Evolutionary conservation across 1,284 basidiomycete species (phyloP).

Genomic region (Apiotrichum veenhuisii): DNA sequence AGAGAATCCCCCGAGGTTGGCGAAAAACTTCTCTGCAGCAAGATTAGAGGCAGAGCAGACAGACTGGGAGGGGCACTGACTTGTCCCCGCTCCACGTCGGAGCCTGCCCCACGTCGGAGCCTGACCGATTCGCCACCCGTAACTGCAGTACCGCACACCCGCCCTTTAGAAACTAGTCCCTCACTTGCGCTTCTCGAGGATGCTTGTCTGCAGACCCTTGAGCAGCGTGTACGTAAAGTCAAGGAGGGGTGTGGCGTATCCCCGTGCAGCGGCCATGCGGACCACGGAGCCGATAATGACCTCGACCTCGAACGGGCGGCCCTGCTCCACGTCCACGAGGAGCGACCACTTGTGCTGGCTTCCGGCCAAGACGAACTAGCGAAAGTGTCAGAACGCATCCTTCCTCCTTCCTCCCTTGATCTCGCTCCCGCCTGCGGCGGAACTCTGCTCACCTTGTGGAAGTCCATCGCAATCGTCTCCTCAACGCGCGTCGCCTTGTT

Average conservation of each 20-base stretch:
- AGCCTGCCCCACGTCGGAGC: too few relatives aligned
- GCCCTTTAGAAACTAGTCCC: neutral
- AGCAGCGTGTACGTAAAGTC: constrained; percentile 39
- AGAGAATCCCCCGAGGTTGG: too few relatives aligned
- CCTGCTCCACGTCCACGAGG: constrained; percentile 42
- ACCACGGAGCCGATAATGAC: constrained; percentile 43
- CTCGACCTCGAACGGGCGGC: constrained; percentile 48
- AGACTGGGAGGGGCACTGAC: too few relatives aligned
- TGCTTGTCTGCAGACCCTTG: constrained; percentile 34
- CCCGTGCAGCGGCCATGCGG: constrained; percentile 30
- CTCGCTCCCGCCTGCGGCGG: neutral
- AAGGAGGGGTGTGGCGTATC: constrained; percentile 28
- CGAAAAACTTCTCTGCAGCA: too few relatives aligned
- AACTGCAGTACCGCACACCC: neutral
- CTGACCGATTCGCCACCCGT: neutral
- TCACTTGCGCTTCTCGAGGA: constrained; percentile 3
- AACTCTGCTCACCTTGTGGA: constrained; percentile 13
- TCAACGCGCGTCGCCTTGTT: constrained; percentile 21
- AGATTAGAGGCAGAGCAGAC: too few relatives aligned
- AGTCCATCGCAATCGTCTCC: constrained; percentile 11
- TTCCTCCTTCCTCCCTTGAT: neutral
- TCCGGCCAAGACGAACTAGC: constrained; percentile 8
- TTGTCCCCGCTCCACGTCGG: too few relatives aligned
- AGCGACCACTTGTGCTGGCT: constrained; percentile 41
- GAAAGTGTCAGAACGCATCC: neutral